A percentile compares a stretch with the other conserved stretches of the same genome.
Evolutionary conservation across 306 rosid species (phyloP).

Genomic region (Glycine tomentella): DNA sequence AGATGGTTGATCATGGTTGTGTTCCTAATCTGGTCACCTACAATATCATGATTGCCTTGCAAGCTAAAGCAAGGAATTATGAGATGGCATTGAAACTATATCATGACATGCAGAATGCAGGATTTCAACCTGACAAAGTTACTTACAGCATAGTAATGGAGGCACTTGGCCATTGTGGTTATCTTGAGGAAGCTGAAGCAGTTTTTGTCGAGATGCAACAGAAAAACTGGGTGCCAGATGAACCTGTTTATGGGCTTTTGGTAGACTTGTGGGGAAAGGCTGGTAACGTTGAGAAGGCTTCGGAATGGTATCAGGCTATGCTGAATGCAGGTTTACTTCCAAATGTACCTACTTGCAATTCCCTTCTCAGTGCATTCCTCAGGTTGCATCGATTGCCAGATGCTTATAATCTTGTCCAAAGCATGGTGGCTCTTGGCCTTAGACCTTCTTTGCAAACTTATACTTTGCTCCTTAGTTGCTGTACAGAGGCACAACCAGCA

Average conservation of each 20-base stretch:
- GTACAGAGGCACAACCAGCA: not conserved
- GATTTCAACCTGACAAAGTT: not conserved
- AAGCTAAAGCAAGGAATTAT: conserved; percentile 5
- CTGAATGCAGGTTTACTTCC: conserved; percentile 1
- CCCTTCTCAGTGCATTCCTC: conserved; percentile 3
- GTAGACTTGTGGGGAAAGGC: conserved; percentile 11
- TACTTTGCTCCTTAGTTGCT: not conserved
- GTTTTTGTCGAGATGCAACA: not conserved
- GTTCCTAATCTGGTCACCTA: conserved; percentile 1
- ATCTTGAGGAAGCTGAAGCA: conserved; percentile 1
- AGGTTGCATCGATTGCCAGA: not conserved
- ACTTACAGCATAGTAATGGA: conserved; percentile 11
- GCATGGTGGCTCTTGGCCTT: conserved; percentile 10
- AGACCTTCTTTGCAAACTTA: conserved; percentile 11
- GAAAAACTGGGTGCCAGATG: conserved; percentile 9
- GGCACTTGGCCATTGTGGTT: conserved; percentile 8
- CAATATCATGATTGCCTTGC: conserved; percentile 10
- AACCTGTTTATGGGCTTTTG: conserved; percentile 7
- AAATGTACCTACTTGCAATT: conserved; percentile 5
- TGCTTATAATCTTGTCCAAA: not conserved
- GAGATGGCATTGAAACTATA: conserved; percentile 5
- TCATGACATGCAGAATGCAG: conserved; percentile 7
- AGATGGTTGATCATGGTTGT: not conserved
- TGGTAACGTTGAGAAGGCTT: conserved; percentile 5
- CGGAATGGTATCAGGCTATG: not conserved